Base-by-base conservation (phyloP, 352 stramenopile genomes). In the Globisporangium sylvaticum region DNA sequence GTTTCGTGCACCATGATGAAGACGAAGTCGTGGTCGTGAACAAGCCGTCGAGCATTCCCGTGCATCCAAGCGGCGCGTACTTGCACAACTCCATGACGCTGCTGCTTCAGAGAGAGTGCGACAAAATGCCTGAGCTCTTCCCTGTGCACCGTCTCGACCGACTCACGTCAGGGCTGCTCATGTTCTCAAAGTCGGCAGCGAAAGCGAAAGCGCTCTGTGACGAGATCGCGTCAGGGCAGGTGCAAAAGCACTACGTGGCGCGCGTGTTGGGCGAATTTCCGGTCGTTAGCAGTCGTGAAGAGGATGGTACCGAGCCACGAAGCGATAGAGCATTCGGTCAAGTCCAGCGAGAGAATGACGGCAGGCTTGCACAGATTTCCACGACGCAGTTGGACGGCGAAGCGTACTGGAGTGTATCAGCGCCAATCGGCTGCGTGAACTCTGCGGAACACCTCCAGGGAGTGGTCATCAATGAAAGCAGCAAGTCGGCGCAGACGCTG, bases 101-200 rank as follows among this genome's bases (percentile, higher is more conserved):
- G 37, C 83, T 88, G 48, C 42, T 92, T n/a, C 50, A 76, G 61
- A 68, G 5, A 27, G 69, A 84, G 18, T 62, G 32, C 24, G 32
- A 77, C n/a, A 37, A 77, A 22, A 50, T 71, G n/a, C 60, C 76
- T 2, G 59, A 81, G 65, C 69, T 95, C 24, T 82, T 87, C 48
- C 76, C 92, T 9, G 90, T 98, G 50, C 94, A 99, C 79, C 94
- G 96, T 24, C 73, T 99, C 20, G 96, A 99, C 83, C 83, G 93
- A 61, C 73, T 99, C 12, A 99, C 96, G 24, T 98, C 91, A 0
- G 83, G 83, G 4, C 66, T 92, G 27, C 48, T 89, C 32, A 61
- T 92, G 18, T 71, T 92, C 8, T 76, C 79, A 65, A 92, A 88
- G 50, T 75, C 73, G 2, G 7, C 72, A 3, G 63, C 67, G 15